Evolutionary conservation across 2,329 filamentous ascomycete species (phyloP), one percentile per base, ranked within the genome.

Genomic region (Penicillium sp.): DNA sequence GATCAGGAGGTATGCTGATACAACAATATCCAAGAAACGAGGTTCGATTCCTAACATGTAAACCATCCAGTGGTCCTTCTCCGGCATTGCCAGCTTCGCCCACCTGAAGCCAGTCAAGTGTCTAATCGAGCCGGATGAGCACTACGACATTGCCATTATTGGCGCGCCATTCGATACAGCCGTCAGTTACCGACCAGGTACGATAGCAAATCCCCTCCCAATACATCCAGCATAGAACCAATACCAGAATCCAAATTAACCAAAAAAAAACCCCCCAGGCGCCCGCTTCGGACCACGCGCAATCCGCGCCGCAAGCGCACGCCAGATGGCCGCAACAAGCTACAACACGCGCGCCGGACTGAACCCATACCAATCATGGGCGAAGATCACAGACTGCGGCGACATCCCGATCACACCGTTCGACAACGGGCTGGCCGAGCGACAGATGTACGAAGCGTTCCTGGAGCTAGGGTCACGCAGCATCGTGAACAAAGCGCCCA

Each of bases 341-440:
- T 92, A 89, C 82, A 96, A 96, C 74, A 84, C 89, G 2, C 86
- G 91, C 22, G 91, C 90, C 2, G 82, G 82, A 38, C 82, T 96
- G 63, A 97, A 96, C 73, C 91, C 92, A 0, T 96, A 94, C 76
- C 78, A 79, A 39, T 88, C 83, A 53, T 93, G 89, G 88, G 89
- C 89, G 1, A 85, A 78, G 38, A 85, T 96, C 57, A 79, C 93
- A 49, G 92, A 97, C 78, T 97, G 92, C 72, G 92, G 92, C 45
- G 92, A 96, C 71, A 91, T 96, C 54, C 91, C 92, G 29, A 81
- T 95, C 62, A 90, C 88, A 0, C 92, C 92, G 0, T 88, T 95
- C 65, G 91, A 96, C 77, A 96, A 96, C 71, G 85, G 80, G 1
- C 79, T 96, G 16, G 92, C 92, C 0, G 78, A 92, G 52, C 79